Conservation (phyloP, 2,329 filamentous ascomycete species). For the Xylariaceae sp. region DNA sequence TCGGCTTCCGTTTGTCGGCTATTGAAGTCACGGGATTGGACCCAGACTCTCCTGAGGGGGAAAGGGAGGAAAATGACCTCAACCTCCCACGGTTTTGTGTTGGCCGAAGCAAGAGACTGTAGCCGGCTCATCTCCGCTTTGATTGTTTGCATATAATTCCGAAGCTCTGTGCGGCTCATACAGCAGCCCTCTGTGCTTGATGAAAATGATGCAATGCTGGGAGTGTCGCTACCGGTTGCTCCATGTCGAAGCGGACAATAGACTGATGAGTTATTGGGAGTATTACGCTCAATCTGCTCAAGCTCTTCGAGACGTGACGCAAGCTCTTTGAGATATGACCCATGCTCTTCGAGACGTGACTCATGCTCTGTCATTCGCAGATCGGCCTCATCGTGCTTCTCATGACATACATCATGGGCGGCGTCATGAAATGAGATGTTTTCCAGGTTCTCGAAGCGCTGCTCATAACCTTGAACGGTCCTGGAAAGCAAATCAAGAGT, state of each 20-base stretch:
- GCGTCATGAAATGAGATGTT: slow-evolving; percentile 62
- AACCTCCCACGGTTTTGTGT: slow-evolving; percentile 61
- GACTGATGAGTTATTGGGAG: slow-evolving; percentile 36
- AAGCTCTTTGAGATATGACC: slow-evolving; percentile 59
- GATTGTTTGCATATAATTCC: slow-evolving; percentile 46
- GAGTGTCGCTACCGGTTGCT: slow-evolving; percentile 40
- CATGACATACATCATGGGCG: slow-evolving; percentile 63
- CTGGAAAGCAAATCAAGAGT: slow-evolving; percentile 44
- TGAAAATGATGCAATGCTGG: slow-evolving; percentile 44
- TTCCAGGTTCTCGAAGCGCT: slow-evolving; percentile 64
- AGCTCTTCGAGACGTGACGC: slow-evolving; percentile 59
- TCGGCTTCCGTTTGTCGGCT: slow-evolving; percentile 38
- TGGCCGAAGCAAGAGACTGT: slow-evolving; percentile 53
- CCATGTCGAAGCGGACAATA: slow-evolving; percentile 34
- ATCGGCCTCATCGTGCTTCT: slow-evolving; percentile 62
- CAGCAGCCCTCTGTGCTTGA: slow-evolving; percentile 38
- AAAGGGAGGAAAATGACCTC: slow-evolving; percentile 75
- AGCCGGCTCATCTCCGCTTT: slow-evolving; percentile 50
- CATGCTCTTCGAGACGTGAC: slow-evolving; percentile 57
- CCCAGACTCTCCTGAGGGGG: slow-evolving; percentile 52
- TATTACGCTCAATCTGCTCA: slow-evolving; percentile 49
- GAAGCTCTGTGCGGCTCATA: slow-evolving; percentile 43
- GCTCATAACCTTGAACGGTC: slow-evolving; percentile 55
- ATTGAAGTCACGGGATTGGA: slow-evolving; percentile 45
- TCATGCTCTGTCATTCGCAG: slow-evolving; percentile 66